Base-by-base conservation (phyloP, 441 rosid species). In the Erodium moschatum region DNA sequence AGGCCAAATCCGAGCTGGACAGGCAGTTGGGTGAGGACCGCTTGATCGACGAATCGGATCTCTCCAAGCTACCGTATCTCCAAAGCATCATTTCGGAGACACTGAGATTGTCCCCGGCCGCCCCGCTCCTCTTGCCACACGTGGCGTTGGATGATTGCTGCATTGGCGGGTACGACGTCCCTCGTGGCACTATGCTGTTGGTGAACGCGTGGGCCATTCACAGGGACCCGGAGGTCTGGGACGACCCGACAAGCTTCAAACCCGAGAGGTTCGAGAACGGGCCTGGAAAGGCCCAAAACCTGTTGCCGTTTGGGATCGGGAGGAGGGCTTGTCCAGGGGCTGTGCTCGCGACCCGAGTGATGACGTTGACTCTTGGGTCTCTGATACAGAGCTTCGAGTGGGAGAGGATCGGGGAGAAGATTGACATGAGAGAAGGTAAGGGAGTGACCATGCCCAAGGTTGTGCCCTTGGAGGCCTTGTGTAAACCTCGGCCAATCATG, bases 241-340 rank as follows among this genome's bases (percentile, higher is more conserved):
- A 58, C 0, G 80, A 82, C 50, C 76, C 81, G 0, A 73, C 69
- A 33, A 79, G 63, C 1, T 81, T 81, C 75, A 66, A 42, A 60
- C 81, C 83, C 2, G 85, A 82, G 70, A 68, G 85, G 54, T 82
- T 82, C 63, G 85, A 75, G 52, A 78, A 15, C 44, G 11, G 60
- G 16, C 13, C 58, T 3, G 31, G 50, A 0, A 58, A 61, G 60
- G 73, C 75, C 24, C 66, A 16, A 21, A 77, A 70, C 64, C 16
- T 75, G 52, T n/a, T 84, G 11, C 83, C 84, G 0, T 84, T 82
- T 54, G 82, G 87, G n/a, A 67, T 62, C 1, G 83, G 83, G 42
- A 74, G 84, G 79, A 63, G 81, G 35, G 81, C 66, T 5, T 84
- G 82, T 69, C 85, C 85, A 0, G 84, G 84, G 16, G 76, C 76